Conservation (phyloP, 306 rosid genomes). For the Quercus ilex region DNA sequence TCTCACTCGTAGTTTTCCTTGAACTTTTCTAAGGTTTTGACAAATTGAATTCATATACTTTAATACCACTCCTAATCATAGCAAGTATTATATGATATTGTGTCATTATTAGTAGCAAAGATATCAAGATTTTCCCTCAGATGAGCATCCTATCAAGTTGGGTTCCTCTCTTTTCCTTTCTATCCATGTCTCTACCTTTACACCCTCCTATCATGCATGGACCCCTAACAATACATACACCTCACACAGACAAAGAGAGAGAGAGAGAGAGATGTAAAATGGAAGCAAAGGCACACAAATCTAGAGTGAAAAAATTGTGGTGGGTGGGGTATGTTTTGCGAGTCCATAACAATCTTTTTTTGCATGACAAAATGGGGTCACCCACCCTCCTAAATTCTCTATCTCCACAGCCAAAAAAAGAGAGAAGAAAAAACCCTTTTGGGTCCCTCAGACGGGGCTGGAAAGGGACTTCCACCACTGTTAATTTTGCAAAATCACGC, state of each 20-base stretch:
- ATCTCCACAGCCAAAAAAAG: neutral
- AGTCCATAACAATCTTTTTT: conserved; percentile 61
- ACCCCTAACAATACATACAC: conserved; percentile 4
- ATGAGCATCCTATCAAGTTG: conserved; percentile 59
- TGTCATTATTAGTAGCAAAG: conserved; percentile 59
- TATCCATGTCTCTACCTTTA: conserved; percentile 42
- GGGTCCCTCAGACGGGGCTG: conserved; percentile 64
- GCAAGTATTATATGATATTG: conserved; percentile 33
- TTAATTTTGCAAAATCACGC: conserved; percentile 36
- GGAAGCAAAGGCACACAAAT: conserved; percentile 85
- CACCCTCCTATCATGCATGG: conserved; percentile 70
- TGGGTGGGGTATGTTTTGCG: conserved; percentile 42
- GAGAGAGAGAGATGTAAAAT: conserved; percentile 68
- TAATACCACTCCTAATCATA: conserved; percentile 69
- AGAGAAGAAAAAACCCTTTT: conserved; percentile 27
- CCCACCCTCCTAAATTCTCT: conserved; percentile 29
- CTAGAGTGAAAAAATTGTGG: conserved; percentile 41
- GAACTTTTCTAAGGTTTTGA: conserved; percentile 14
- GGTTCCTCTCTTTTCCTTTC: conserved; percentile 25
- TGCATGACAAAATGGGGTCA: conserved; percentile 61
- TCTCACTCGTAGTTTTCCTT: conserved; percentile 6
- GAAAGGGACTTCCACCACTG: conserved; percentile 50
- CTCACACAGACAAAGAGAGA: conserved; percentile 16
- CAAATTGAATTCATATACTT: conserved; percentile 36
- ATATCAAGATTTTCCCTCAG: conserved; percentile 55